Base-by-base conservation (phyloP, 129 eudicot species). In the Tagetes erecta region DNA sequence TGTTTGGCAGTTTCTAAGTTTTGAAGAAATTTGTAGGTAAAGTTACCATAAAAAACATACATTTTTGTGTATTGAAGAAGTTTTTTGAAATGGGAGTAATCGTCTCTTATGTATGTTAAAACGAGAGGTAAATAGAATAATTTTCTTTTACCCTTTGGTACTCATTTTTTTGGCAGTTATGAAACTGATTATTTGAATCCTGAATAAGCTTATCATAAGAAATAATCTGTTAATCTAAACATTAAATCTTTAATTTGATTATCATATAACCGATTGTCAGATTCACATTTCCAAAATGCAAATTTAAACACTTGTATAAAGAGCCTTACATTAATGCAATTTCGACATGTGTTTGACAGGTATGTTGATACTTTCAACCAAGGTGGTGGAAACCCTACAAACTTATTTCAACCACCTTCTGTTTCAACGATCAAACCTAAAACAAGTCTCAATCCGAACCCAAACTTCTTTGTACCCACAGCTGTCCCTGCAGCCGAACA, bases 331-430 rank as follows among this genome's bases (percentile, higher is more conserved):
- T 59, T 20, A 3, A 3, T 60, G 27, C 31, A 3, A 52, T 64
- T 12, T 44, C 39, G 56, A 52, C 55, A 40, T 13, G 14, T 8
- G 56, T 75, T 74, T 78, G 65, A 30, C 91, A 94, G 99, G 94
- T 94, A 94, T 27, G 99, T 94, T 14, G 99, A 94, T 78, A 94
- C 97, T 34, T 90, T 94, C 77, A 94, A 94, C 91, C 77, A 87
- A 84, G 93, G 96, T n/a, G 91, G 91, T 36, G 90, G 93, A 13
- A 88, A 80, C 81, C 75, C 85, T 33, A 67, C 96, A 70, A 94
- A 82, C 85, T 60, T 81, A 66, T 91, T 86, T 83, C 96, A 85
- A 37, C 66, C 97, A 20, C 99, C 99, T 14, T 53, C 97, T n/a
- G 87, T 60, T 55, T 78, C 97, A 51, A 73, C 88, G 60, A 68